Evolutionary conservation across 108 stramenopile genomes (phyloP).

Genomic region (Aureococcus anophagefferens): DNA sequence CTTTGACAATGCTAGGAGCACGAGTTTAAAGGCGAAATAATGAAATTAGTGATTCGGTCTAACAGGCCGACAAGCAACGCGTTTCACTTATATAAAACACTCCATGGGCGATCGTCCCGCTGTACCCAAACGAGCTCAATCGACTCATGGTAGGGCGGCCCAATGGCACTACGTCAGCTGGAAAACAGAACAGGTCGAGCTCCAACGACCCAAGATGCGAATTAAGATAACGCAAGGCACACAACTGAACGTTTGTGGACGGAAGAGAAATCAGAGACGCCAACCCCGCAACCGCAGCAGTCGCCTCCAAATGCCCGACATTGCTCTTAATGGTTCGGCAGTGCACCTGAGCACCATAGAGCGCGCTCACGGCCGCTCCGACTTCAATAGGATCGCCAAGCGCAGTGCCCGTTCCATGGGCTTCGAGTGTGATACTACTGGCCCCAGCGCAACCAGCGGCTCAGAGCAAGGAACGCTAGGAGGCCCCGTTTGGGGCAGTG

Average conservation of each 20-base stretch:
- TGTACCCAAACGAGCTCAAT: background rate
- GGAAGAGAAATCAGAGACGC: too few species aligned
- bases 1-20: too few species aligned
- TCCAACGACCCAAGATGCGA: too few species aligned
- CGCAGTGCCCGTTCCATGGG: slow-evolving; percentile 43
- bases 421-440: slow-evolving; percentile 22
- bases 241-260: too few species aligned
- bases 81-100: background rate
- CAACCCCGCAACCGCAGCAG: background rate
- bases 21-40: too few species aligned
- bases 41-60: background rate
- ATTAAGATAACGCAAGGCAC: too few species aligned
- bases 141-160: background rate
- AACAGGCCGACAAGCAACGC: background rate
- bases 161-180: too few species aligned
- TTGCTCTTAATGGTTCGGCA: background rate
- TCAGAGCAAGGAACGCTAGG: too few species aligned
- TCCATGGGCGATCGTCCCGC: background rate
- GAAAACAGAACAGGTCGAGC: too few species aligned
- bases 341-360: background rate
- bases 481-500: slow-evolving; percentile 38
- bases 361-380: background rate
- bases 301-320: background rate
- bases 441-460: slow-evolving; percentile 16
- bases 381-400: slow-evolving; percentile 40